phyloP scores from a whole-genome alignment of 169 alveolate genomes.

The Plasmodium fragile region DNA sequence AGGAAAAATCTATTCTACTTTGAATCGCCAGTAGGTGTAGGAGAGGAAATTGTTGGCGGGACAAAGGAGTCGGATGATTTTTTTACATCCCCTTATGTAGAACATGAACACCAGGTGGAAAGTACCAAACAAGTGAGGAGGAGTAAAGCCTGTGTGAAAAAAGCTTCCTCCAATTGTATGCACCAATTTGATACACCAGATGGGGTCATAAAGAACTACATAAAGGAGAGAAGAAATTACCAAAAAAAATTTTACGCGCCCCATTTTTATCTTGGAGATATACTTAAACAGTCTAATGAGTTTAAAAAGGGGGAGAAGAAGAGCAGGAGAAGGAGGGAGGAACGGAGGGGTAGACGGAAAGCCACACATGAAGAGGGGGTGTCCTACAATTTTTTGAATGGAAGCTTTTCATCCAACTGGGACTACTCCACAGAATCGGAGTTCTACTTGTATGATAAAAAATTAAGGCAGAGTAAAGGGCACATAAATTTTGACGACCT shows the following conservation, averaged over 20 bases:
- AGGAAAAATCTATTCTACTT: not conserved
- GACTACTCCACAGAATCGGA: conserved; percentile 43
- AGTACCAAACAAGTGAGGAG: not conserved
- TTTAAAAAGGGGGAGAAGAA: not conserved
- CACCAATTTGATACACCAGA: conserved; percentile 3
- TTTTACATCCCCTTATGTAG: conserved; percentile 40
- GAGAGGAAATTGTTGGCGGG: not conserved
- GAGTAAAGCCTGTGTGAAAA: conserved; percentile 45
- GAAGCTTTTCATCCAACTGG: not conserved
- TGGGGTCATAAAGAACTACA: conserved; percentile 18
- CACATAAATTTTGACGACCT: conserved; percentile 60
- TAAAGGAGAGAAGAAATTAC: conserved; percentile 49
- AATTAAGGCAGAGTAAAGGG: not conserved
- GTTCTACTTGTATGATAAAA: not conserved
- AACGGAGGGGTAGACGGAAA: not conserved
- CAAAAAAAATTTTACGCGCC: conserved; percentile 26
- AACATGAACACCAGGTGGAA: not conserved
- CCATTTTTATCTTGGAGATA: conserved; percentile 8
- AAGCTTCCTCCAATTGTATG: conserved; percentile 51
- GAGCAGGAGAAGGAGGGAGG: not conserved
- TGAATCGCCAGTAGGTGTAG: conserved; percentile 41
- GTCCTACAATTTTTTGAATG: conserved; percentile 35
- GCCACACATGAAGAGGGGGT: not conserved
- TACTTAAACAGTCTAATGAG: not conserved
- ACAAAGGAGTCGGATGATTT: conserved; percentile 20